phyloP scores from a whole-genome alignment of 306 rosid species.

The Cajanus cajan region DNA sequence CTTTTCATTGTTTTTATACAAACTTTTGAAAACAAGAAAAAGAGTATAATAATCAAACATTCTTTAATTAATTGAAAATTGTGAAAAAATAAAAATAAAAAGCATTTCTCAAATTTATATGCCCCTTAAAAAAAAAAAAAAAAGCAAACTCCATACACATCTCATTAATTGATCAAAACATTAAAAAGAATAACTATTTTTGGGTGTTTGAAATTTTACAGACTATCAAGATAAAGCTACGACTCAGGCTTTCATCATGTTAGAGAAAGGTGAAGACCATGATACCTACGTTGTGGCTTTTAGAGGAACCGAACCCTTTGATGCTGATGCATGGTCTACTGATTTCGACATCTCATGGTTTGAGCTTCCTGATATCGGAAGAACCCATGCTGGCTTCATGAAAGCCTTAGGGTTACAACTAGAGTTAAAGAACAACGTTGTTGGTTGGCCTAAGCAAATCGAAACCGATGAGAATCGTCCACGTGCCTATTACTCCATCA shows the following conservation, averaged over 20 bases:
- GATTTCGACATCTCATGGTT: slow-evolving; percentile 69
- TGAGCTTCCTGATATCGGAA: slow-evolving; percentile 38
- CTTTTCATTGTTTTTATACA: background rate
- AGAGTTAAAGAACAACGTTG: background rate
- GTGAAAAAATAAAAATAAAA: too few relatives aligned
- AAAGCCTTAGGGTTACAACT: slow-evolving; percentile 53
- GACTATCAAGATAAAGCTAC: slow-evolving; percentile 52
- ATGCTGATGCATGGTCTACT: slow-evolving; percentile 61
- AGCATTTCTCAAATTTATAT: background rate
- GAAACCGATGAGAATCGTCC: background rate
- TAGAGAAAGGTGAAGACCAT: slow-evolving; percentile 34
- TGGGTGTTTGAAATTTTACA: slow-evolving; percentile 12
- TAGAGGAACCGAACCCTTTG: slow-evolving; percentile 65
- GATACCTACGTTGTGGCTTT: slow-evolving; percentile 57
- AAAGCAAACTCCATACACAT: background rate
- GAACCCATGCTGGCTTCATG: slow-evolving; percentile 70
- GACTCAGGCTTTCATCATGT: slow-evolving; percentile 50
- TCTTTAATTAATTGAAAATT: too few relatives aligned
- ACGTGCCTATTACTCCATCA: slow-evolving; percentile 52
- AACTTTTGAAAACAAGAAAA: background rate
- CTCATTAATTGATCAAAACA: background rate
- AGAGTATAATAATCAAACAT: background rate
- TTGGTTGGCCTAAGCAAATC: slow-evolving; percentile 46
- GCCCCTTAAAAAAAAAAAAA: background rate
- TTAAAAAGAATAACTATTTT: background rate